These are phyloP conservation scores for Ganoderma sinense DNA, from an alignment of 1,284 basidiomycete genomes.

Conservation along the genomic window DNA sequence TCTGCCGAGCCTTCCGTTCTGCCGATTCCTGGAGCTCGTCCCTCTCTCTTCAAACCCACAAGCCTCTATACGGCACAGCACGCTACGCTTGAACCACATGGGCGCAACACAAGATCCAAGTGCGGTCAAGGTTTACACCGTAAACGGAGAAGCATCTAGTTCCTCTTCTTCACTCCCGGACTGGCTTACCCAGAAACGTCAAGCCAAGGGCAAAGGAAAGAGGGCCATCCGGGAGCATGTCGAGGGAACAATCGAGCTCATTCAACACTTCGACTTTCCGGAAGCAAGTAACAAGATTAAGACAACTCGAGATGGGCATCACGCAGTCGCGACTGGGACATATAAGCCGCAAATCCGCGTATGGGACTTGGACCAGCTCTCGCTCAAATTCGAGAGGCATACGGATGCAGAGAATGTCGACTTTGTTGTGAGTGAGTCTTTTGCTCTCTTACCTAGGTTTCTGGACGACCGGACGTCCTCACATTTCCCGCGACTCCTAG, in stretches of 20 bases:
- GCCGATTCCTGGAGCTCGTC: not conserved
- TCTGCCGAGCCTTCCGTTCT: too few relatives aligned
- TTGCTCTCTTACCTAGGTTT: constrained; percentile 9
- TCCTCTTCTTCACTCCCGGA: constrained; percentile 88
- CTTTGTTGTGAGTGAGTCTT: constrained; percentile 87
- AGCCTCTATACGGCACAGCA: not conserved
- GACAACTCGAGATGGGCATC: constrained; percentile 91
- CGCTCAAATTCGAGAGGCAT: constrained; percentile 96
- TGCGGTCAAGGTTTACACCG: constrained; percentile 86
- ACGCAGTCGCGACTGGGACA: constrained; percentile 94
- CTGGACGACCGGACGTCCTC: not conserved
- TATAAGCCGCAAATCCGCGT: constrained; percentile 99
- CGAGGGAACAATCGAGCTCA: constrained; percentile 85
- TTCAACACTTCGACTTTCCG: constrained; percentile 97
- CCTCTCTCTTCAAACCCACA: not conserved
- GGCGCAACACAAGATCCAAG: constrained; percentile 39
- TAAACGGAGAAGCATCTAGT: constrained; percentile 86
- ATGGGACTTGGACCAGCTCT: constrained; percentile 94
- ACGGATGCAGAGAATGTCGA: constrained; percentile 98
- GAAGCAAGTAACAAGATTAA: constrained; percentile 94
- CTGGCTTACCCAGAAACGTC: constrained; percentile 85
- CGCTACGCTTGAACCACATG: constrained; percentile 13
- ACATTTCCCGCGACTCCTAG: constrained; percentile 51
- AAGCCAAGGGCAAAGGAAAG: constrained; percentile 66
- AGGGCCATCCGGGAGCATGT: constrained; percentile 69